Conservation (phyloP, 176 grass and related monocot species). For the Raddia guianensis region DNA sequence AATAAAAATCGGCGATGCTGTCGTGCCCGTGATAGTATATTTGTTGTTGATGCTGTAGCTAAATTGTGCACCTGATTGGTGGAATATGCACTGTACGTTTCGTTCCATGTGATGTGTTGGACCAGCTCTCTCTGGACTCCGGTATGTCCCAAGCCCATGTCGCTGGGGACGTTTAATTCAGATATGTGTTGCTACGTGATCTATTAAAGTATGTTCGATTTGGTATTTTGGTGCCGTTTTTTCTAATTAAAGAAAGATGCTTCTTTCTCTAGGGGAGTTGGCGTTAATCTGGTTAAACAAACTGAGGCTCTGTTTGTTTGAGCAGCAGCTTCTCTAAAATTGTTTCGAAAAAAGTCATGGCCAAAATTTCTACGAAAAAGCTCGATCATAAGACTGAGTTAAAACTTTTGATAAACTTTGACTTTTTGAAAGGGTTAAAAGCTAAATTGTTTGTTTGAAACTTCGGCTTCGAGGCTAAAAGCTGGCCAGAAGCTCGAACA, state of each 20-base stretch:
- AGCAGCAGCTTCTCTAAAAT: too few species aligned
- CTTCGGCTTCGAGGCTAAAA: too few species aligned
- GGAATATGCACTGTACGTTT: not conserved
- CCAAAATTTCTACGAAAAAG: too few species aligned
- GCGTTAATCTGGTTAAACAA: not conserved
- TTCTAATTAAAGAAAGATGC: not conserved
- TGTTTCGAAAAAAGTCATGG: too few species aligned
- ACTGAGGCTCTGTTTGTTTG: too few species aligned
- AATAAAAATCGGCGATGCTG: constrained; percentile 34
- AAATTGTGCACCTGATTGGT: constrained; percentile 4
- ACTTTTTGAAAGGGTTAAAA: too few species aligned
- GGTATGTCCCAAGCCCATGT: not conserved
- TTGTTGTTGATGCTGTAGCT: constrained; percentile 21
- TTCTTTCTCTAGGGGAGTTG: not conserved
- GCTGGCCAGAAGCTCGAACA: too few species aligned
- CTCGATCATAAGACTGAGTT: too few species aligned
- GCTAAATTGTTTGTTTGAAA: too few species aligned
- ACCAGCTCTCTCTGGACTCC: not conserved
- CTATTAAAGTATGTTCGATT: not conserved
- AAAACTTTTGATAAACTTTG: too few species aligned
- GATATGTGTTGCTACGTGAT: not conserved
- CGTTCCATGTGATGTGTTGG: constrained; percentile 9
- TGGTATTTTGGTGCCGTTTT: not conserved
- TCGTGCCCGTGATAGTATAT: not conserved
- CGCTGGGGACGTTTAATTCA: not conserved